Percentiles rank a stretch among this genome's conserved stretches.
phyloP scores from a whole-genome alignment of 176 grass and related monocot genomes.

The Poa pratensis region DNA sequence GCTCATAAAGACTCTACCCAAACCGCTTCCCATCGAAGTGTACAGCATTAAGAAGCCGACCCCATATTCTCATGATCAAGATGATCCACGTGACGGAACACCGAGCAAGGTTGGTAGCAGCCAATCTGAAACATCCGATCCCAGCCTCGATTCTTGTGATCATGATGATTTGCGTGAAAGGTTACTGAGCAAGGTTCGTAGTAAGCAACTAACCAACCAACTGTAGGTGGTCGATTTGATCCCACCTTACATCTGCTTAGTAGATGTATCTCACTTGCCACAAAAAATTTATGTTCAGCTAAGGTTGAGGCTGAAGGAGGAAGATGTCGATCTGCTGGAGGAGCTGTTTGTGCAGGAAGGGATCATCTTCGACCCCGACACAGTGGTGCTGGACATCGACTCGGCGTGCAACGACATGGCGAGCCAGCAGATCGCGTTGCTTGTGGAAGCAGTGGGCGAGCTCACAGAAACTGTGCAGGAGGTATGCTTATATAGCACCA shows the following conservation, averaged over 20 bases:
- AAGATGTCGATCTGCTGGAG: constrained; percentile 69
- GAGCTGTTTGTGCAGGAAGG: constrained; percentile 69
- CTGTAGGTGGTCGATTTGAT: neutral
- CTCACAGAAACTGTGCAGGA: constrained; percentile 56
- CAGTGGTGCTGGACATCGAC: constrained; percentile 41
- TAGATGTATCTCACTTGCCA: constrained; percentile 5
- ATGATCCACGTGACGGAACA: constrained; percentile 51
- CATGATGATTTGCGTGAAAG: constrained; percentile 51
- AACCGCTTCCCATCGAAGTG: constrained; percentile 31
- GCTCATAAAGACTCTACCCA: constrained; percentile 65
- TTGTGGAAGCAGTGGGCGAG: constrained; percentile 63
- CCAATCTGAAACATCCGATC: neutral
- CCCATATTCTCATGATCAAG: constrained; percentile 41
- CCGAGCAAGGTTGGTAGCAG: constrained; percentile 55
- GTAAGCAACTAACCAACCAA: neutral
- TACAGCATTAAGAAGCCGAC: constrained; percentile 43
- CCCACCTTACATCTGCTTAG: neutral
- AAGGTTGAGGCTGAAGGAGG: constrained; percentile 75
- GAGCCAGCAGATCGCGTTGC: constrained; percentile 47
- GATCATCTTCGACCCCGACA: constrained; percentile 59
- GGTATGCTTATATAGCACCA: constrained; percentile 43
- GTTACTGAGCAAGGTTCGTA: constrained; percentile 70
- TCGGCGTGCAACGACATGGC: constrained; percentile 42
- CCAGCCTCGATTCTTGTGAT: constrained; percentile 35
- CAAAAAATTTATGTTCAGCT: constrained; percentile 57